phyloP scores from a whole-genome alignment of 345 rosid species.

The Geranium brycei region DNA sequence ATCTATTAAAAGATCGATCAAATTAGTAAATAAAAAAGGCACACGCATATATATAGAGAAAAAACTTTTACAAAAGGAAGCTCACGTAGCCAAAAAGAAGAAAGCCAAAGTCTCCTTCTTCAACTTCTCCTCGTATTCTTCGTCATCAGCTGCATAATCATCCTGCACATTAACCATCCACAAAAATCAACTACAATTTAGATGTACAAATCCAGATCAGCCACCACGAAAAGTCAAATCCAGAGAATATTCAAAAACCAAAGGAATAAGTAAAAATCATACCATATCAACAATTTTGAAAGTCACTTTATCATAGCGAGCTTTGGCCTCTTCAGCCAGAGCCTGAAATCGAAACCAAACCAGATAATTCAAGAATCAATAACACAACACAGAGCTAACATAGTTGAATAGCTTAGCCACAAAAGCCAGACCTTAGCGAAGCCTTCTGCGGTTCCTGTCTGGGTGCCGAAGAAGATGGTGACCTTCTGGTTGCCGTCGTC shows the following conservation, averaged over 20 bases:
- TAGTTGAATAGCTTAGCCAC: not conserved
- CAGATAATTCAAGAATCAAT: not conserved
- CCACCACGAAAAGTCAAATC: not conserved
- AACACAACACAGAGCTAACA: not conserved
- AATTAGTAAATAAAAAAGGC: not conserved
- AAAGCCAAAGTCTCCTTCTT: conserved; percentile 70
- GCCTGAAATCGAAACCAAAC: conserved; percentile 17
- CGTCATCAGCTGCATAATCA: conserved; percentile 90
- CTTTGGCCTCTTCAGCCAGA: conserved; percentile 63
- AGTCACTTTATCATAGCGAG: conserved; percentile 66
- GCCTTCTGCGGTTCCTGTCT: conserved; percentile 45
- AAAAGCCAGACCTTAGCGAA: conserved; percentile 21
- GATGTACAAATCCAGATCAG: conserved; percentile 1
- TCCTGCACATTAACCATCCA: conserved; percentile 31
- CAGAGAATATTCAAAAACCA: not conserved
- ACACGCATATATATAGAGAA: not conserved
- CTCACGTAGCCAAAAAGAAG: conserved; percentile 96
- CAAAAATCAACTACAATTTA: conserved; percentile 1
- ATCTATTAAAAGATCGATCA: conserved; percentile 28
- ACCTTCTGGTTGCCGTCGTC: conserved; percentile 30
- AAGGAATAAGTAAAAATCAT: conserved; percentile 5
- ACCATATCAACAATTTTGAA: conserved; percentile 88
- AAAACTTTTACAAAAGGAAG: not conserved
- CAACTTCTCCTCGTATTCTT: conserved; percentile 80
- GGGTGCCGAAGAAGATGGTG: conserved; percentile 36